Evolutionary conservation across 1,284 basidiomycete species (phyloP), one percentile per base, ranked within the genome.

Genomic region (Coniferiporia sulphurascens): DNA sequence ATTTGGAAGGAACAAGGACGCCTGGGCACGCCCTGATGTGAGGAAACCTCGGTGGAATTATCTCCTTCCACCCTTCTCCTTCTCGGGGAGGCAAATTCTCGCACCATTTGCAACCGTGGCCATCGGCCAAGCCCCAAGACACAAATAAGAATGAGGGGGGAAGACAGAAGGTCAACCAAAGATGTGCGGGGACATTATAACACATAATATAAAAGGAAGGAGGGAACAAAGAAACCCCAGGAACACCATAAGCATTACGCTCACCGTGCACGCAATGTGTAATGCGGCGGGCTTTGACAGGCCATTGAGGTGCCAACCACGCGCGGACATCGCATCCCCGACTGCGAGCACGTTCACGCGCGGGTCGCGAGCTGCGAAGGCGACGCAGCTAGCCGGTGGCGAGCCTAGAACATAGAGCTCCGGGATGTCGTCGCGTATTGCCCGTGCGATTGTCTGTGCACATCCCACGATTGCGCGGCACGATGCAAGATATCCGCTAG

Each of bases 241-340:
- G n/a, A 32, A 51, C 49, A n/a, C 8, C 17, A 9, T 17, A 48
- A 48, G 46, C 22, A 32, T 13, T 17, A 32, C 13, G 75, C 89
- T 68, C 67, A 95, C 91, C 63, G 96, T 99, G 71, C 90, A 91
- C 32, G 95, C 95, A 66, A 99, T 93, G 73, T 99, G 97, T 49
- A 98, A 79, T 10, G 87, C 95, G 5, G 91, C 78, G 1, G 93
- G 92, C 34, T 85, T 80, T 50, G 78, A 80, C 56, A 99, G 72
- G 9, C 87, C 94, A 69, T 95, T 98, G 63, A 99, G 71, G 74
- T 96, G 93, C 94, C 94, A 95, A 9, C 93, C 93, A 50, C 78
- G 79, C 70, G 86, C 85, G 56, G 82, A 76, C 93, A 98, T 95
- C 62, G 76, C 75, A 74, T 98, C 96, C 0, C 96, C 96, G 1